Evolutionary conservation across 1,139 yeast species (phyloP).

Genomic region (Saccharomycopsis hybrid): DNA sequence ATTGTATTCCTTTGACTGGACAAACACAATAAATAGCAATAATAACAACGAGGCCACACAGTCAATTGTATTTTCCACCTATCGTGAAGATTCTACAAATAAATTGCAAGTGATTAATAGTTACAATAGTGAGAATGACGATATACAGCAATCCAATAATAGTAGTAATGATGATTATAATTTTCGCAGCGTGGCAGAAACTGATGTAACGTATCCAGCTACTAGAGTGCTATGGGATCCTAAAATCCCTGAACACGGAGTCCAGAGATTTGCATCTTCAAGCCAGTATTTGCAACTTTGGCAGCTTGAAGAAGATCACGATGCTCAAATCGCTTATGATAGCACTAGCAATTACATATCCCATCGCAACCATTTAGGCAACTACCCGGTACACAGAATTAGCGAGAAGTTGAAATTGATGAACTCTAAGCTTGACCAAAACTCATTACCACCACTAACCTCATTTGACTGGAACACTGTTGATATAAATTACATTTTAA

Average conservation of each 20-base stretch:
- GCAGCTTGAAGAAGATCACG: conserved; percentile 22
- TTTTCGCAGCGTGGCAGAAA: conserved; percentile 44
- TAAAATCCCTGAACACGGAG: conserved; percentile 20
- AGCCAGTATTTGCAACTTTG: conserved; percentile 31
- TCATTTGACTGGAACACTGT: conserved; percentile 87
- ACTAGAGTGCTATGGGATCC: conserved; percentile 69
- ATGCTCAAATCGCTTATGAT: too few relatives aligned
- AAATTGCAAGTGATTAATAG: conserved; percentile 34
- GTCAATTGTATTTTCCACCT: conserved; percentile 58
- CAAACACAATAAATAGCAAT: conserved; percentile 29
- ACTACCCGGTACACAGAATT: conserved; percentile 22
- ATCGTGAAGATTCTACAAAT: conserved; percentile 63
- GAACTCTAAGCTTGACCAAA: conserved; percentile 15
- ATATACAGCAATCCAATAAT: conserved; percentile 43
- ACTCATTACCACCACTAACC: conserved; percentile 67
- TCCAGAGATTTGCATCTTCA: conserved; percentile 29
- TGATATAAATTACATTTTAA: conserved; percentile 67
- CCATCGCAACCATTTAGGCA: not conserved
- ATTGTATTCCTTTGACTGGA: conserved; percentile 66
- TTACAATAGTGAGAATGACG: conserved; percentile 31
- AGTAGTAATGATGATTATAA: conserved; percentile 40
- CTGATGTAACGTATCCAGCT: conserved; percentile 52
- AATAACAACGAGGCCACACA: conserved; percentile 32
- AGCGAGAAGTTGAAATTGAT: conserved; percentile 25
- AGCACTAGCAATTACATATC: too few relatives aligned